Base-by-base conservation (phyloP, 441 rosid genomes). In the Adansonia rubrostipa region DNA sequence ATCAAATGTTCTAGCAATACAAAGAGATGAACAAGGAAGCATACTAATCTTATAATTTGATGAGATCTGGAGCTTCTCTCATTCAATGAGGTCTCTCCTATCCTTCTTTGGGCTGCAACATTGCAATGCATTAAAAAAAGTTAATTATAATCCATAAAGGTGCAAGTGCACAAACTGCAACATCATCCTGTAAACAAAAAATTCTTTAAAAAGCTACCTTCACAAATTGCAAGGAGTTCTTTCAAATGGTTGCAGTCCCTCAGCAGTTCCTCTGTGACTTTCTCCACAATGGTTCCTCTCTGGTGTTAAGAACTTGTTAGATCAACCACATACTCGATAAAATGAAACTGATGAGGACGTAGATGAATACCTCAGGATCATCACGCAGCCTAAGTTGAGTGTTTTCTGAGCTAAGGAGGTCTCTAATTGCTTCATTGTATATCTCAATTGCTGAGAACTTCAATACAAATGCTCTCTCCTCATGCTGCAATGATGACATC, bases 41-140 rank as follows among this genome's bases (percentile, higher is more conserved):
- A 70, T 78, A 92, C 96, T 84, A 94, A 82, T 89, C 91, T 93
- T 40, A 93, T 89, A 87, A 94, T 90, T 83, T 93, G 98, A 88
- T 94, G 98, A 82, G 98, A 94, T 88, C 97, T 89, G 53, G 95
- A 94, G 85, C 98, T 93, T 85, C 88, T 89, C 82, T 89, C 94
- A 64, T 94, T 94, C 81, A 93, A 77, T 40, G 85, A 85, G 77
- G 97, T 94, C 86, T 92, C 98, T 70, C 98, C 98, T 80, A 89
- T 87, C 84, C 82, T 89, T 79, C 98, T 88, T 80, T 96, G 97
- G 53, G 91, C 98, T 94, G 88, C 75, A 81, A 75, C 22, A 77
- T 63, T 77, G 60, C 74, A 78, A 71, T 56, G 58, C 24, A 36
- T 28, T n/a, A 50, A 64, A 17, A 33, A 63, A 42, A 20, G 33